Conservation (phyloP, 176 grass and related monocot genomes). For the Hordeum marinum region DNA sequence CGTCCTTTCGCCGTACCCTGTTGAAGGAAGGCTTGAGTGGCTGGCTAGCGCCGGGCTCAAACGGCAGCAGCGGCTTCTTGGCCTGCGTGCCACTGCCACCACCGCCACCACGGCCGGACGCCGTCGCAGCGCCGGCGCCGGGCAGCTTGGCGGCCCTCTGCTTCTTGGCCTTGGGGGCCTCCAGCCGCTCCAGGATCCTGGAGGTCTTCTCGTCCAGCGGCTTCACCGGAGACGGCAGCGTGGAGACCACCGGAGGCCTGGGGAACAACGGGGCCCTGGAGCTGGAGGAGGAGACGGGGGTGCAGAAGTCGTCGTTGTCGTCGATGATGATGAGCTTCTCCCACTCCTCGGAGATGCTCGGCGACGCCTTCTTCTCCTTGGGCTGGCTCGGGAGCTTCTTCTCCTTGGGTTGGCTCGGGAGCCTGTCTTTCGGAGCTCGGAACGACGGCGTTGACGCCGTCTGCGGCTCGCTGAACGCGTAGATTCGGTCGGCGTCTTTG, state of each 20-base stretch:
- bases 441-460: not conserved
- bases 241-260: slow-evolving; percentile 18
- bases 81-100: slow-evolving; percentile 27
- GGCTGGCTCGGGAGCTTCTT: slow-evolving; percentile 10
- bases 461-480: slow-evolving; percentile 37
- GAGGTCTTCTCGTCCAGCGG: slow-evolving; percentile 74
- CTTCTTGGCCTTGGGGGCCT: slow-evolving; percentile 68
- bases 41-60: slow-evolving; percentile 54
- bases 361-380: slow-evolving; percentile 44
- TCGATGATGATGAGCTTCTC: slow-evolving; percentile 73
- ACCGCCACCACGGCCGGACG: slow-evolving; percentile 8
- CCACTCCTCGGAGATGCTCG: slow-evolving; percentile 62
- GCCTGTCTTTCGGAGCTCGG: slow-evolving; percentile 11
- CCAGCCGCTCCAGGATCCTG: slow-evolving; percentile 83
- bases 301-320: slow-evolving; percentile 31
- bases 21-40: slow-evolving; percentile 63
- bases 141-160: slow-evolving; percentile 15
- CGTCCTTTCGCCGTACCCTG: slow-evolving; percentile 48
- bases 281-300: slow-evolving; percentile 29
- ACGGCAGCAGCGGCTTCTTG: slow-evolving; percentile 56
- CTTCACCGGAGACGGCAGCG: slow-evolving; percentile 34
- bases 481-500: not conserved
- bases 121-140: not conserved
- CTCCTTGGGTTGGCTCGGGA: slow-evolving; percentile 5
- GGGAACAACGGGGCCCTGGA: slow-evolving; percentile 14